A percentile compares a stretch with the other conserved stretches of the same genome.
These are phyloP conservation scores for Danielia oregonensis DNA, from an alignment of 805 yeast species.

Conservation along the genomic window DNA sequence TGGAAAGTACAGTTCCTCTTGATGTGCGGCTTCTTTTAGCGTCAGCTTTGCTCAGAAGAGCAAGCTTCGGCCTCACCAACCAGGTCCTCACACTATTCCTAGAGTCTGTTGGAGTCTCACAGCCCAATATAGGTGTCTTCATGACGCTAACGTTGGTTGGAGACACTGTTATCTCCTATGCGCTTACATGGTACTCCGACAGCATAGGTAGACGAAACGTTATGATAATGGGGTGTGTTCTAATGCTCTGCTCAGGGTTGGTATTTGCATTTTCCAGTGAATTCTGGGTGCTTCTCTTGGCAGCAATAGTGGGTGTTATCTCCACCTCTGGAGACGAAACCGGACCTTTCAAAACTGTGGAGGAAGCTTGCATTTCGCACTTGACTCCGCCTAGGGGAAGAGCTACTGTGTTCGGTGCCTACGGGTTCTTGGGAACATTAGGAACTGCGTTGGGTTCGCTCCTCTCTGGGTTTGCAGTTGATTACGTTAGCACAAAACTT, in stretches of 20 bases:
- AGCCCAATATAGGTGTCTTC: conserved; percentile 64
- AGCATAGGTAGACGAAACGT: conserved; percentile 62
- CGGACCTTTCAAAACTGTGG: conserved; percentile 85
- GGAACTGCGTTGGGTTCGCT: conserved; percentile 78
- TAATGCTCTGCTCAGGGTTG: conserved; percentile 68
- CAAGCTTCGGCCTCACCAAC: conserved; percentile 75
- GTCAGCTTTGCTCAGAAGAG: conserved; percentile 66
- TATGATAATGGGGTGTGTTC: conserved; percentile 55
- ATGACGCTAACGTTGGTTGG: conserved; percentile 81
- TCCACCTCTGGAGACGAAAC: conserved; percentile 89
- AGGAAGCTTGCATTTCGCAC: conserved; percentile 80
- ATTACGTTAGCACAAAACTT: conserved; percentile 30
- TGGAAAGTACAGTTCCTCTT: conserved; percentile 6
- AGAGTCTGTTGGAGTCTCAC: conserved; percentile 49
- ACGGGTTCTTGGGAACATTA: conserved; percentile 61
- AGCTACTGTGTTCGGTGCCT: conserved; percentile 72
- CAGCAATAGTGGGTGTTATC: conserved; percentile 81
- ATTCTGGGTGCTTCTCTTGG: conserved; percentile 53
- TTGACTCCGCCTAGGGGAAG: conserved; percentile 61
- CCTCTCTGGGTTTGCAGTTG: conserved; percentile 56
- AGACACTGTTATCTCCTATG: conserved; percentile 67
- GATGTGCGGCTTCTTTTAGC: conserved; percentile 66
- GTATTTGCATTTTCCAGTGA: conserved; percentile 56
- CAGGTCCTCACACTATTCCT: conserved; percentile 72
- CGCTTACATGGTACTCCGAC: conserved; percentile 77